Evolutionary conservation across 495 filamentous ascomycete species (phyloP), one percentile per base, ranked within the genome.

Genomic region (Bryoglossum gracile): DNA sequence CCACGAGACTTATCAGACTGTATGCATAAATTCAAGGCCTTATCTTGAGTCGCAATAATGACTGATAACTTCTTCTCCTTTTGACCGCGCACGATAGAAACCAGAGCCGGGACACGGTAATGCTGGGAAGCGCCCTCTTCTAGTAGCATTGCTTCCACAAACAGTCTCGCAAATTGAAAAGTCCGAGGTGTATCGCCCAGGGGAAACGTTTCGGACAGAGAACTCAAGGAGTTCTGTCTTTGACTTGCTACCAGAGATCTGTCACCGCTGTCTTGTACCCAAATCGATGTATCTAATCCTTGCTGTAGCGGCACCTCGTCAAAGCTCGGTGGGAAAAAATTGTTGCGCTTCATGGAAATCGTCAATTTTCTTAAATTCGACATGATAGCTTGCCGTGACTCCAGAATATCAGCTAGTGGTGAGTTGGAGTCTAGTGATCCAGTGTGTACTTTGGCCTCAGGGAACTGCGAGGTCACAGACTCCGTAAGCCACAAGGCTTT

Each of bases 401-500:
- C 67, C 21, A 73, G 66, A 16, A 76, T 50, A 46, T 75, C 70
- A 14, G 58, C 70, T 53, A 74, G 51, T 8, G 63, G 61, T 13
- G 51, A 14, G 17, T 22, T 14, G 25, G 25, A 25, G 23, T 48
- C 28, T 16, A 25, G 26, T 8, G 40, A 37, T 51, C 63, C 1
- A 59, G 62, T 23, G 62, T 65, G 43, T 54, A 60, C 32, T 53
- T 60, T n/a, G 60, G 49, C 23, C 68, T 61, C 46, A 82, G 49
- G 50, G 32, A 22, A 44, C 18, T 80, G 18, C 70, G 75, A 56
- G 5, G 86, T 69, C 4, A 88, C 73, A 2, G 81, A 74, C 43
- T 82, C 77, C 38, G 80, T 65, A 21, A 94, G 78, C 89, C 89
- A 95, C 58, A 85, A 82, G 0, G 80, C 73, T 60, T 94, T 95